Conservation (phyloP, 1,284 basidiomycete species). For the Cryptococcus neoformans region DNA sequence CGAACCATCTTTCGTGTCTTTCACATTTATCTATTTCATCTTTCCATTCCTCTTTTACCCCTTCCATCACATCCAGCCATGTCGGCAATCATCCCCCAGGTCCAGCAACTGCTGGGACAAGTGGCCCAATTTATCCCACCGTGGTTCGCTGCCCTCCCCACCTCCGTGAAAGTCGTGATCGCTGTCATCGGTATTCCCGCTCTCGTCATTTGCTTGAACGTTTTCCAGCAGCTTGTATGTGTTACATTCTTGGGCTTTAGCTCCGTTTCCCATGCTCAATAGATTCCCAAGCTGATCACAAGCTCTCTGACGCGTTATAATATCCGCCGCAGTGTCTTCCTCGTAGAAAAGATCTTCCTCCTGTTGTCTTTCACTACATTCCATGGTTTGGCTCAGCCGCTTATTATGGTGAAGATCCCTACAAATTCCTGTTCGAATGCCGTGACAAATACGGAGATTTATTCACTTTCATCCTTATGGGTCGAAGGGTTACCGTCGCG, state of each 20-base stretch:
- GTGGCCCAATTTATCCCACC: background rate
- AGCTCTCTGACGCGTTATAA: background rate
- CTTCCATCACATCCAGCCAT: background rate
- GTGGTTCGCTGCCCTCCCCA: conserved; percentile 14
- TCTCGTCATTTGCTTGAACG: conserved; percentile 57
- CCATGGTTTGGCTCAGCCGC: conserved; percentile 73
- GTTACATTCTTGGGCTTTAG: background rate
- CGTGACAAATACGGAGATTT: conserved; percentile 76
- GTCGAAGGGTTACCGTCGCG: conserved; percentile 85
- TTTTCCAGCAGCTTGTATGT: conserved; percentile 61
- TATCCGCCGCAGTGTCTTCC: conserved; percentile 43
- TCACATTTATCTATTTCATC: background rate
- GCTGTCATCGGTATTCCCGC: conserved; percentile 33
- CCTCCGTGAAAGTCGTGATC: conserved; percentile 12
- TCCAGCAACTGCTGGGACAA: background rate
- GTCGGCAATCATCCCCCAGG: conserved; percentile 2
- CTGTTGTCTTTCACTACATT: conserved; percentile 73
- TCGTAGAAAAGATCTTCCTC: conserved; percentile 60
- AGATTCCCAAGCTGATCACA: background rate
- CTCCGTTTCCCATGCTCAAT: background rate
- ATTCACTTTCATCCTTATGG: conserved; percentile 92
- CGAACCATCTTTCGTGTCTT: conserved; percentile 11
- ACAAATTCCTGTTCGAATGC: conserved; percentile 69
- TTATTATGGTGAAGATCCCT: conserved; percentile 74
- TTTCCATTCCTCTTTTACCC: background rate